Evolutionary conservation across 2,329 filamentous ascomycete genomes (phyloP).

Genomic region (Metarhizium brunneum): DNA sequence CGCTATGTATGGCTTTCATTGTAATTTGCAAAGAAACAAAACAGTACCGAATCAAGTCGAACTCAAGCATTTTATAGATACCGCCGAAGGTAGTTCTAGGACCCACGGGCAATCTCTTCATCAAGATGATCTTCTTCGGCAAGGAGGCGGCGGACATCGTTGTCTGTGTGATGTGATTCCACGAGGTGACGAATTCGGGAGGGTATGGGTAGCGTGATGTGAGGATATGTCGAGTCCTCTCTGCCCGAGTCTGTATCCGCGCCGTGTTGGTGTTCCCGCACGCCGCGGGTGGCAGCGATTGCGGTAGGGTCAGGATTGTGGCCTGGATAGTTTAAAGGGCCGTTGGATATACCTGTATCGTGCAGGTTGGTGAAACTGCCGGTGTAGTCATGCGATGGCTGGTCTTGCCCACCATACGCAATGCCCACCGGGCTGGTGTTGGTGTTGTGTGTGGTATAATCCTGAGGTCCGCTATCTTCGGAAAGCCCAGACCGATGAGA

Average conservation of each 20-base stretch:
- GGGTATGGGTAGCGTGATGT: background rate
- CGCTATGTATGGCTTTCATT: no score
- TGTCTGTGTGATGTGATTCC: background rate
- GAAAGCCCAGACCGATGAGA: constrained; percentile 34
- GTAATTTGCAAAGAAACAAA: no score
- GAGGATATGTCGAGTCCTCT: background rate
- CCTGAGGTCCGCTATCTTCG: constrained; percentile 21
- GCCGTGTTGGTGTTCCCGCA: background rate
- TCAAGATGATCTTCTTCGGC: constrained; percentile 52
- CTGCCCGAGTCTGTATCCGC: background rate
- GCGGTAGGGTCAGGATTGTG: background rate
- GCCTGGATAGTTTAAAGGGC: background rate
- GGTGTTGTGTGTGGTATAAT: background rate
- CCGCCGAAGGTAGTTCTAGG: background rate
- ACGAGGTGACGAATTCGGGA: background rate
- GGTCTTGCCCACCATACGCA: background rate
- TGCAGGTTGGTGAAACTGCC: background rate
- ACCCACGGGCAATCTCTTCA: constrained; percentile 34
- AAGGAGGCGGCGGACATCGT: constrained; percentile 25
- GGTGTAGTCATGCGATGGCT: background rate
- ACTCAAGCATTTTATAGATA: background rate
- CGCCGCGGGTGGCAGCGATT: background rate
- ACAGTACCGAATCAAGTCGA: no score
- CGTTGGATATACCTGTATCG: background rate
- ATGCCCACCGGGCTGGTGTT: background rate